Percentiles rank a stretch among this genome's conserved stretches.
phyloP scores from a whole-genome alignment of 441 rosid species.

The Jatropha podagrica region DNA sequence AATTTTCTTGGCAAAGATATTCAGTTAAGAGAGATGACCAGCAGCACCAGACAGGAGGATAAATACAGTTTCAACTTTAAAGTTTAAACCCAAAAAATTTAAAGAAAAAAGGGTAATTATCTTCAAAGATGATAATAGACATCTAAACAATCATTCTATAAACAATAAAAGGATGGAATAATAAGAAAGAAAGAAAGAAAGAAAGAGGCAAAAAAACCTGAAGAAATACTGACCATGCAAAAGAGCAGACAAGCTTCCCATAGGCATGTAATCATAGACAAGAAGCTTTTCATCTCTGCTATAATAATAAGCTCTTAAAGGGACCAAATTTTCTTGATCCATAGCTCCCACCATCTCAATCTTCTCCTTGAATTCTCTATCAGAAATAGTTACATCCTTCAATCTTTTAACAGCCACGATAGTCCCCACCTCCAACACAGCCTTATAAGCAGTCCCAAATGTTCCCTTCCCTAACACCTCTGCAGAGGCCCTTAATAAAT shows the following conservation, averaged over 20 bases:
- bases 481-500: conserved; percentile 91
- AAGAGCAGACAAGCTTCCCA: conserved; percentile 98
- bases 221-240: conserved; percentile 70
- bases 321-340: conserved; percentile 89
- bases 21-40: neutral
- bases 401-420: conserved; percentile 96
- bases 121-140: neutral
- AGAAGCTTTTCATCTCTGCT: conserved; percentile 95
- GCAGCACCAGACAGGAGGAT: neutral
- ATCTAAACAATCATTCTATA: neutral
- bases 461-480: conserved; percentile 98
- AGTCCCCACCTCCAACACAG: conserved; percentile 66
- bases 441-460: conserved; percentile 96
- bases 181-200: neutral
- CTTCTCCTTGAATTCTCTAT: conserved; percentile 80
- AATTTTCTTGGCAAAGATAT: neutral
- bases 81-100: neutral
- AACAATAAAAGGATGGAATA: neutral
- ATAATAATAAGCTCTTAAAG: conserved; percentile 83
- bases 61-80: neutral
- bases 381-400: conserved; percentile 75
- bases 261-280: conserved; percentile 91
- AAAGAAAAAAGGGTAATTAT: neutral
- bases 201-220: conserved; percentile 6
- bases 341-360: conserved; percentile 82